Conservation (phyloP, 208 protist species). For the Phytomonas francai region DNA sequence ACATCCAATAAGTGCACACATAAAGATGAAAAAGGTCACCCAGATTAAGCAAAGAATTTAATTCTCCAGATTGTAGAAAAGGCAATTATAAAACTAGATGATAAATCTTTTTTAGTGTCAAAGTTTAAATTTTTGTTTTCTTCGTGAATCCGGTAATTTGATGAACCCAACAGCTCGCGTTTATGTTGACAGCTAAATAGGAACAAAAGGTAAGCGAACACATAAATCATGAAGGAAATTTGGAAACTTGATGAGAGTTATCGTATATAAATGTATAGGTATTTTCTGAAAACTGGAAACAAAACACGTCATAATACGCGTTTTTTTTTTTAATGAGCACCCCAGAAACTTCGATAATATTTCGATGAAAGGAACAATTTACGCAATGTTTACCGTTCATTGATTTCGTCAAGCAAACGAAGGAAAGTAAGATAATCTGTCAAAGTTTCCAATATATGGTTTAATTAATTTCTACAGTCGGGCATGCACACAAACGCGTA, state of each 20-base stretch:
- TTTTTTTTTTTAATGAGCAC: not conserved
- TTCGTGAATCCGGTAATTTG: not conserved
- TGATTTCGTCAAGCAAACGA: not conserved
- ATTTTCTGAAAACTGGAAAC: not conserved
- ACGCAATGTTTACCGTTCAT: not conserved
- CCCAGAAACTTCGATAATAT: not conserved
- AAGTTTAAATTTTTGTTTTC: not conserved
- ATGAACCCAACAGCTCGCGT: not conserved
- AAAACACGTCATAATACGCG: constrained; percentile 6
- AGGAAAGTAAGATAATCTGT: not conserved
- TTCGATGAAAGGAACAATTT: not conserved
- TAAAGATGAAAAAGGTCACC: not conserved
- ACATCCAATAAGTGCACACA: not conserved
- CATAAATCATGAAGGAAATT: constrained; percentile 9
- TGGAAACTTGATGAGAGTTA: constrained; percentile 5
- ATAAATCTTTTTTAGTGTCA: not conserved
- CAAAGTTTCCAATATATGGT: not conserved
- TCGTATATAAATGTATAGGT: constrained; percentile 10
- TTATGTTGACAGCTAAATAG: constrained; percentile 5
- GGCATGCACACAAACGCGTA: constrained; percentile 5
- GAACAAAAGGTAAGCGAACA: constrained; percentile 2
- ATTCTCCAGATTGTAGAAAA: not conserved
- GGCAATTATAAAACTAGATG: not conserved
- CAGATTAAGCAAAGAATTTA: not conserved
- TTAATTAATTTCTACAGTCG: not conserved